Base-by-base conservation (phyloP, 495 filamentous ascomycete genomes). In the Schizothecium vesticola region DNA sequence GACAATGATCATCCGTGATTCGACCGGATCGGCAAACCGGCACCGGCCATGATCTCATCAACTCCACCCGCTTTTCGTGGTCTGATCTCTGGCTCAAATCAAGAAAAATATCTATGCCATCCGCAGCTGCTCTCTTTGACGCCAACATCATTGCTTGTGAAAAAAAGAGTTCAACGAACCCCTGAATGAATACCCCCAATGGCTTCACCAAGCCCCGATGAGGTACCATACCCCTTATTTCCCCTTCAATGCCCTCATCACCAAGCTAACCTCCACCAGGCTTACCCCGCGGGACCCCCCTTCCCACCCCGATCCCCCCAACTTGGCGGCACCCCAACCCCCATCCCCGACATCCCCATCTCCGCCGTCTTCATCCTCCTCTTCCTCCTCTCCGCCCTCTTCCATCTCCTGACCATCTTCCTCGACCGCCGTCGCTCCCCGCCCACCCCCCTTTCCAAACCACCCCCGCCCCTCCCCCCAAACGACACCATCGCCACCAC, bases 361-460 rank as follows among this genome's bases (percentile, higher is more conserved):
- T 83, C 79, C 64, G 76, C 83, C n/a, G 79, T 92, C 67, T 88
- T 93, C 66, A 76, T 92, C 23, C 72, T 79, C 19, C 78, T 92
- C 59, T 94, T 89, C 80, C 71, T 86, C 59, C 21, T 72, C 61
- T 80, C 83, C 23, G 89, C 83, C 11, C 75, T 77, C 22, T 71
- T 78, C n/a, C 87, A 93, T 76, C 59, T 67, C 22, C 28, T 13
- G 3, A 51, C 43, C 51, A 26, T 57, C 63, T 16, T 55, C 31
- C 31, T 36, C 22, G n/a, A 51, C 31, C 29, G 23, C 21, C 19
- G 16, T 8, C 28, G 19, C 33, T 22, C 19, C 0, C 31, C 29
- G 0, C 31, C 31, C 11, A 19, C 29, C 3, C 5, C 33, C 28
- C 21, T 33, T 1, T 19, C 61, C 0, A 23, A 4, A 21, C 19